Evolutionary conservation across 2,329 filamentous ascomycete species (phyloP).

Genomic region (Aureobasidium subglaciale): DNA sequence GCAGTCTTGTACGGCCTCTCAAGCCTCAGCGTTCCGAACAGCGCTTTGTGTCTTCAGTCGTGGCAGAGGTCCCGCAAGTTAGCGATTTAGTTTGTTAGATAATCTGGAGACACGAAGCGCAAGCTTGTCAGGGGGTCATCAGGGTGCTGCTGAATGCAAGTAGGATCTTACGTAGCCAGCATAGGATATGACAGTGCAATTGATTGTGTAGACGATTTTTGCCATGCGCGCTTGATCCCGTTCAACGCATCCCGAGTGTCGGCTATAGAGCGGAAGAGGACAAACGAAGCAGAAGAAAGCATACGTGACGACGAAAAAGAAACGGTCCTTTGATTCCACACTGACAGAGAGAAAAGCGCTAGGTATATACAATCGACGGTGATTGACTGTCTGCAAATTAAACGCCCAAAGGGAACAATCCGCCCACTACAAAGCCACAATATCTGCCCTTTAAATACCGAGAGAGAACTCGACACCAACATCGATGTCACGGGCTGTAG

Average conservation of each 20-base stretch:
- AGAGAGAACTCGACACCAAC: constrained; percentile 93
- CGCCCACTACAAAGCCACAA: constrained; percentile 7
- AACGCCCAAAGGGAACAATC: constrained; percentile 14
- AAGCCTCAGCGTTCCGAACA: not conserved
- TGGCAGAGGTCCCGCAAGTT: not conserved
- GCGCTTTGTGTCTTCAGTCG: not conserved
- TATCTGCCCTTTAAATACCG: constrained; percentile 64
- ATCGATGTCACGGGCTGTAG: constrained; percentile 80
- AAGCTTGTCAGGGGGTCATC: not conserved
- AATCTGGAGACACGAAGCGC: not conserved
- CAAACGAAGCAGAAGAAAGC: not conserved
- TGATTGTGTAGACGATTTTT: not conserved
- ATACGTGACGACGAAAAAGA: constrained; percentile 7
- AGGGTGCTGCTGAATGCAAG: not conserved
- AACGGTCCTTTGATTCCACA: constrained; percentile 11
- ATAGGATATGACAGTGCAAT: not conserved
- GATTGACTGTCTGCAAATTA: constrained; percentile 16
- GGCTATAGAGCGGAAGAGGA: not conserved
- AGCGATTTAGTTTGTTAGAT: not conserved
- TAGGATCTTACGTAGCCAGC: not conserved
- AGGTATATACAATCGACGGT: constrained; percentile 17
- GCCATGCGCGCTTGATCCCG: not conserved
- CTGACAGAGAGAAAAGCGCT: constrained; percentile 14
- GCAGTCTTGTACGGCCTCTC: constrained; percentile 5
- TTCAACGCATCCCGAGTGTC: not conserved